These are phyloP conservation scores for Colletotrichum phormii DNA, from an alignment of 2,329 filamentous ascomycete species.

Conservation along the genomic window DNA sequence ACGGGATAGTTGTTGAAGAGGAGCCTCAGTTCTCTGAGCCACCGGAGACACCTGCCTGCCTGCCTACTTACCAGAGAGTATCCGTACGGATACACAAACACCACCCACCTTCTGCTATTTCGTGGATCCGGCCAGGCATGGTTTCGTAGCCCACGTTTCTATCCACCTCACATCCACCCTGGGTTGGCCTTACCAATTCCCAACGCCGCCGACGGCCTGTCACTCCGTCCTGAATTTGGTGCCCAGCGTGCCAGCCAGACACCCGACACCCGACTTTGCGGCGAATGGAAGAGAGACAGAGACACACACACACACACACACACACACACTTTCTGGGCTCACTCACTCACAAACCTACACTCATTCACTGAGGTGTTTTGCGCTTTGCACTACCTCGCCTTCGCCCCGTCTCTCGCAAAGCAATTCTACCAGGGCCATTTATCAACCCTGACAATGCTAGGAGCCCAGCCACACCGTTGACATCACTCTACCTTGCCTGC, in stretches of 20 bases:
- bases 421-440: background rate
- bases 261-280: background rate
- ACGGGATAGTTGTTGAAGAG: background rate
- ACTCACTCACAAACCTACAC: no score
- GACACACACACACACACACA: no score
- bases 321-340: background rate
- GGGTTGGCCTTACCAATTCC: background rate
- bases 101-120: background rate
- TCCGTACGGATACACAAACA: background rate
- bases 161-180: background rate
- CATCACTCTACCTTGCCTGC: constrained; percentile 17
- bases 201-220: background rate
- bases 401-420: background rate
- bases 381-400: background rate
- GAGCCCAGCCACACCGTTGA: constrained; percentile 25
- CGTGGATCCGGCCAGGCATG: background rate
- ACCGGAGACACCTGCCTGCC: background rate
- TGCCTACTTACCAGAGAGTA: background rate
- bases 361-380: no score
- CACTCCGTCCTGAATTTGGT: background rate
- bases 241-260: background rate
- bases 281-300: no score
- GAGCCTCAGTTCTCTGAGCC: background rate
- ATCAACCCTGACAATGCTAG: background rate
- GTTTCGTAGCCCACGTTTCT: background rate